phyloP scores from a whole-genome alignment of 2,329 filamentous ascomycete genomes.

The Alternaria burnsii region DNA sequence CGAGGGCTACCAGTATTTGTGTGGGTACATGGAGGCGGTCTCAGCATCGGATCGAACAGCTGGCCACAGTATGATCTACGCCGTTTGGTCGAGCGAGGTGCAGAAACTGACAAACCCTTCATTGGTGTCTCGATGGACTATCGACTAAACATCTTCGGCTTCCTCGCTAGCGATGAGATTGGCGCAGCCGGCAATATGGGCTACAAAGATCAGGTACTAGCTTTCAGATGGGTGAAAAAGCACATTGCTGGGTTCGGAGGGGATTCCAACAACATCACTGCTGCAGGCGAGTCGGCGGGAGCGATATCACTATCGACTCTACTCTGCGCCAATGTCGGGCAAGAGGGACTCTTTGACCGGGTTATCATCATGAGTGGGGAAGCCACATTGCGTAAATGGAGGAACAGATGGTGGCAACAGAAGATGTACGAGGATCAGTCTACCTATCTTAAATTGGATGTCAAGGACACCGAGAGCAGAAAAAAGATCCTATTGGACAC shows the following conservation, averaged over 20 bases:
- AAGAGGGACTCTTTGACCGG: conserved; percentile 35
- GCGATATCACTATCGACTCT: conserved; percentile 46
- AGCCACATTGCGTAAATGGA: conserved; percentile 38
- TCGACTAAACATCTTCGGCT: conserved; percentile 42
- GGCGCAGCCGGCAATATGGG: conserved; percentile 47
- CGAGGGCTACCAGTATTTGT: conserved; percentile 59
- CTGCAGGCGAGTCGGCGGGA: conserved; percentile 59
- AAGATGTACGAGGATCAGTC: conserved; percentile 38
- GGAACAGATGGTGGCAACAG: conserved; percentile 36
- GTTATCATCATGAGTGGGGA: conserved; percentile 46
- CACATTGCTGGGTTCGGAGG: conserved; percentile 54
- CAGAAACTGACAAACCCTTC: conserved; percentile 55
- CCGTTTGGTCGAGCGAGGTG: conserved; percentile 56
- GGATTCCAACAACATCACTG: conserved; percentile 48
- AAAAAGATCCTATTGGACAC: conserved; percentile 24
- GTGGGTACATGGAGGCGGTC: conserved; percentile 64
- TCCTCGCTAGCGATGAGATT: conserved; percentile 58
- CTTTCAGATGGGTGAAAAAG: conserved; percentile 50
- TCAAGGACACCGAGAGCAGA: conserved; percentile 17
- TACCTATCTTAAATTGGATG: conserved; percentile 26
- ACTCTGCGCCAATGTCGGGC: conserved; percentile 37
- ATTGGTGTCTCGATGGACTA: conserved; percentile 54
- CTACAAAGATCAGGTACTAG: conserved; percentile 47
- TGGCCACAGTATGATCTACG: conserved; percentile 62
- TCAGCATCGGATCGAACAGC: conserved; percentile 59